Conservation (phyloP, 257 asterid species). For the Hygrophila difformis region DNA sequence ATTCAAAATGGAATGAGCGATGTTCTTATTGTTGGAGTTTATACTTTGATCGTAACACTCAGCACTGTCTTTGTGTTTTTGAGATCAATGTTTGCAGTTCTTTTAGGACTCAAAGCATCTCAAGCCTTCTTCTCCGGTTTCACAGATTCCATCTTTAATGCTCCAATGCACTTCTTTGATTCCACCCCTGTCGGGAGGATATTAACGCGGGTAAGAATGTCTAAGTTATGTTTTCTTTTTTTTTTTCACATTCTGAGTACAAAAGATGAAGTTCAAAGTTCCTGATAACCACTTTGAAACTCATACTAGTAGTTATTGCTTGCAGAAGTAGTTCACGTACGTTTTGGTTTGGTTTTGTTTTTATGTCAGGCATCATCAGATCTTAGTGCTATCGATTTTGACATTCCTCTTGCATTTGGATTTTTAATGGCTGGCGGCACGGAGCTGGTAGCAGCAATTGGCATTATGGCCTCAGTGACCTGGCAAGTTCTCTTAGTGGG, state of each 20-base stretch:
- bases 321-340: no score
- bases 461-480: constrained; percentile 56
- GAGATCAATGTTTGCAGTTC: constrained; percentile 42
- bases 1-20: constrained; percentile 18
- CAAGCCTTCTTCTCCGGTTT: constrained; percentile 53
- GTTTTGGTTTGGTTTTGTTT: no score
- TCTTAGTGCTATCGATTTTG: constrained; percentile 61
- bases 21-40: constrained; percentile 28
- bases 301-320: no score
- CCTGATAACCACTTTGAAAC: no score
- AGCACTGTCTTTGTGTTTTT: constrained; percentile 47
- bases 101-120: constrained; percentile 64
- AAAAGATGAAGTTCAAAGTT: no score
- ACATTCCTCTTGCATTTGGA: constrained; percentile 43
- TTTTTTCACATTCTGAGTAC: no score
- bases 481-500: constrained; percentile 85
- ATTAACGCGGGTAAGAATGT: constrained; percentile 47
- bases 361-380: constrained; percentile 68
- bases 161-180: constrained; percentile 82
- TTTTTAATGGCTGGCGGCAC: constrained; percentile 28
- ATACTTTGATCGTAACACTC: constrained; percentile 31
- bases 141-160: constrained; percentile 46
- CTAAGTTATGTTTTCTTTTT: background rate
- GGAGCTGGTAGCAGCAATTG: constrained; percentile 44
- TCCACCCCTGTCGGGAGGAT: constrained; percentile 83